phyloP scores from a whole-genome alignment of 805 yeast genomes.

The Metschnikowia matae region DNA sequence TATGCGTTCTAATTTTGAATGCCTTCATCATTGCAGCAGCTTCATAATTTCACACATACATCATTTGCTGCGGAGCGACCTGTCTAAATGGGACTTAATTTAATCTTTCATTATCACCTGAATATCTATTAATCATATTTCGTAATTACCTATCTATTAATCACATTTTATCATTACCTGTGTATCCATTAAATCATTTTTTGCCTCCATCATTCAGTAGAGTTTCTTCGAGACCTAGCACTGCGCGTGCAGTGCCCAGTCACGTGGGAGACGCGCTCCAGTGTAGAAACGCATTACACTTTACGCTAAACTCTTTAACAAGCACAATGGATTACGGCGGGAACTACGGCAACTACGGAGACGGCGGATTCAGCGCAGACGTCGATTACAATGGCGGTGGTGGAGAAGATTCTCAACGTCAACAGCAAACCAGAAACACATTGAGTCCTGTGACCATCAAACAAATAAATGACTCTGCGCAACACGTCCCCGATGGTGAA shows the following conservation, averaged over 20 bases:
- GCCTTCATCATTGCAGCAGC: not conserved
- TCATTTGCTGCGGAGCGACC: not conserved
- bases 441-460: constrained; percentile 69
- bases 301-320: not conserved
- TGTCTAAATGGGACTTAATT: not conserved
- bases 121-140: no score
- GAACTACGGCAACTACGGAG: constrained; percentile 16
- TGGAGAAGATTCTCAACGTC: constrained; percentile 12
- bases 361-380: constrained; percentile 18
- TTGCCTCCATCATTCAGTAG: not conserved
- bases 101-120: not conserved
- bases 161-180: no score
- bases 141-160: no score
- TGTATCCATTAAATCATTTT: no score
- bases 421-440: constrained; percentile 14
- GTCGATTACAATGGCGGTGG: constrained; percentile 11
- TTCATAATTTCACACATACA: not conserved
- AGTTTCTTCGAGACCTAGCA: not conserved
- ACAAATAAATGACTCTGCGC: constrained; percentile 60
- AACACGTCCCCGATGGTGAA: constrained; percentile 63
- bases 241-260: constrained; percentile 5
- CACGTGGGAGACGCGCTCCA: constrained; percentile 14
- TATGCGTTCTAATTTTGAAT: constrained; percentile 21
- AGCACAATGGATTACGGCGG: constrained; percentile 11
- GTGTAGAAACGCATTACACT: not conserved